Evolutionary conservation across 805 yeast genomes (phyloP), one percentile per base, ranked within the genome.

Genomic region (Candida golubevii): DNA sequence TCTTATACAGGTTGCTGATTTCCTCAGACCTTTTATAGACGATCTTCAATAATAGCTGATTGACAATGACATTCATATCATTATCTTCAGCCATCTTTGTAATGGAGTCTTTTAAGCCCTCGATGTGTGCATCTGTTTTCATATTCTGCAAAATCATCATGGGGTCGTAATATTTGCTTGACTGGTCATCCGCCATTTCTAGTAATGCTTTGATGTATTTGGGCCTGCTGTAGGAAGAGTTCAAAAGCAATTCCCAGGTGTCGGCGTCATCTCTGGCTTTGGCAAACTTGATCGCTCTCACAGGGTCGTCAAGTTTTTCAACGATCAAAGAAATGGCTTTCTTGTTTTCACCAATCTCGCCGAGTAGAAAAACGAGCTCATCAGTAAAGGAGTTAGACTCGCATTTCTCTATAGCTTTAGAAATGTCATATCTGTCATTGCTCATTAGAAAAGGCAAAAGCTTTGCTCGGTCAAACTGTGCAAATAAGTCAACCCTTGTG

Each of bases 321-420:
- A 89, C 80, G 12, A 93, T 88, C 35, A 93, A 68, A 45, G 72
- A 75, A 54, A 91, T 65, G 0, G 98, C 98, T 48, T 79, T 77
- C 48, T 75, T 75, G 45, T 82, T 80, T 52, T 86, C 85, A 1
- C 99, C 98, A 26, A 86, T 82, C 54, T 80, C 79, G 5, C 96
- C 95, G 48, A 88, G 73, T 28, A 93, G 63, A 56, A 80, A 89
- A 0, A 93, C 95, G 34, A 89, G 69, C 56, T 91, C 98, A 34
- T 83, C 79, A 34, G 72, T 74, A 34, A 76, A 72, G 1, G 72
- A 72, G 18, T 72, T 66, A 9, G 59, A 46, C 47, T 81, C 80
- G 55, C 95, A 87, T 1, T 83, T 60, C 11, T 66, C 62, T n/a
- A 90, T 78, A 0, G 97, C 96, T 29, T 60, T 53, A 35, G 80